These are phyloP conservation scores for Allium sativum DNA, from an alignment of 106 monocot species.

Conservation along the genomic window DNA sequence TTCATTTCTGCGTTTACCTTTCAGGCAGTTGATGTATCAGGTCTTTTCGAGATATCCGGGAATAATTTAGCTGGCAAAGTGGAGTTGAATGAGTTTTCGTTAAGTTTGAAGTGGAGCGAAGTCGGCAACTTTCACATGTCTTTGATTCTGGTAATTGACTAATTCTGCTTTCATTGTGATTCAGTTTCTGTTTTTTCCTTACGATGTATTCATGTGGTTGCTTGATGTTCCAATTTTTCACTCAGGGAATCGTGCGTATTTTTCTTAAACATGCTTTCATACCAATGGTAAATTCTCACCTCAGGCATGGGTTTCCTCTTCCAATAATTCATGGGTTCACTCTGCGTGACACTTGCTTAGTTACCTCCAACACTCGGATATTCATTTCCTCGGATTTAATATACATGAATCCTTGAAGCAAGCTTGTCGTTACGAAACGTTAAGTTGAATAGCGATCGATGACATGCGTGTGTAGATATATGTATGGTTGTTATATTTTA, in stretches of 20 bases:
- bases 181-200: background rate
- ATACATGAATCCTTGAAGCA: constrained; percentile 4
- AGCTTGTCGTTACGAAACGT: background rate
- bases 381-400: constrained; percentile 49
- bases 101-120: constrained; percentile 83
- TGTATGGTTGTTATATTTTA: too few species aligned
- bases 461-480: too few species aligned
- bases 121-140: constrained; percentile 78
- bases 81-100: constrained; percentile 48
- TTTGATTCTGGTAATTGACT: constrained; percentile 58
- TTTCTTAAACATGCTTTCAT: constrained; percentile 57
- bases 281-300: constrained; percentile 54
- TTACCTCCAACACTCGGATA: constrained; percentile 30
- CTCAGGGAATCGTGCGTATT: constrained; percentile 43
- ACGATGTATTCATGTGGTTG: background rate
- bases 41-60: constrained; percentile 41
- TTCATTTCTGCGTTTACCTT: background rate
- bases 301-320: constrained; percentile 48
- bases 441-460: too few species aligned
- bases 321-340: constrained; percentile 60
- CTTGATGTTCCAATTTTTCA: background rate
- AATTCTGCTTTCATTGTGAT: background rate
- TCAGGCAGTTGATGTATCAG: constrained; percentile 65
- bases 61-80: constrained; percentile 58
- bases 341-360: constrained; percentile 41